Evolutionary conservation across 495 filamentous ascomycete species (phyloP), one percentile per base, ranked within the genome.

Genomic region (Penicillium turbatum): DNA sequence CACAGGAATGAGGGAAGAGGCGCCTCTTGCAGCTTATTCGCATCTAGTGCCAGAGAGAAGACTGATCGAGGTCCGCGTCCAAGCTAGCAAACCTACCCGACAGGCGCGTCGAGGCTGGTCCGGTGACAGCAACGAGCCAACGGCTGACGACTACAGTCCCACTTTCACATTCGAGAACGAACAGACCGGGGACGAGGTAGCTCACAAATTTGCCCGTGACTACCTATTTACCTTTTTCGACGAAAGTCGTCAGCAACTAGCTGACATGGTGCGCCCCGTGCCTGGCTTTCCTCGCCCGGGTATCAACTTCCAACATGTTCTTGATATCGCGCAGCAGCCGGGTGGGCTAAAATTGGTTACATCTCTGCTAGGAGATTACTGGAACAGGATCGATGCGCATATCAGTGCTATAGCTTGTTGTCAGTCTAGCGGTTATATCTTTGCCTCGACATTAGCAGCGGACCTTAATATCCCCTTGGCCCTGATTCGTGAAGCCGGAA

Each of bases 1-100:
- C 61, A 86, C 82, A 0, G 84, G 84, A 5, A 82, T 87, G 79
- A 83, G 81, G 73, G 83, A 86, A 53, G 70, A 81, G 60, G 77
- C 80, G 5, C 82, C 82, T 5, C 77, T 87, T 31, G 70, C 78
- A 54, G 45, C 55, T 42, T 76, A 81, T 1, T 80, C 79, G 27
- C 76, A 78, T 73, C 64, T 84, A 51, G 79, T 85, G 38, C 79
- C 82, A 54, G 64, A 74, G 15, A 82, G 70, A 55, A 78, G 69
- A 53, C 52, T 86, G 26, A 36, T 86, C 54, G 81, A 85, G 37
- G 69, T 85, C 58, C 71, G 62, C 45, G 72, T 86, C 49, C 16
- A 68, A 62, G 74, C 73, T 48, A 79, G 70, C 55, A 43, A 76
- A 58, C 43, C 73, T 57, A 76, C 67, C 48, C 75, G 73, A 48